A percentile compares a stretch with the other conserved stretches of the same genome.
Conservation (phyloP, 164 flowering plant species). For the Piper betle region DNA sequence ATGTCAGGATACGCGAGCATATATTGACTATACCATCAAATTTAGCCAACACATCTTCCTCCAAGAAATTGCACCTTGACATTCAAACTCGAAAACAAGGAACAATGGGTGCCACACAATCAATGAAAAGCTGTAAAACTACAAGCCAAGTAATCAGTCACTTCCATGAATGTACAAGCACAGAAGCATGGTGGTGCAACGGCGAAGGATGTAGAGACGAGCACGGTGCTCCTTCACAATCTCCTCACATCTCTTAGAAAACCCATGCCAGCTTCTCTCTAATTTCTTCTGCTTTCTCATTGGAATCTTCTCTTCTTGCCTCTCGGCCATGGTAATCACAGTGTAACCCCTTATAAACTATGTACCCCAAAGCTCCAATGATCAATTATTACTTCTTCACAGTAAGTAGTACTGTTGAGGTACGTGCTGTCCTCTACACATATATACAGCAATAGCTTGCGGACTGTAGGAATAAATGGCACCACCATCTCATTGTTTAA, state of each 20-base stretch:
- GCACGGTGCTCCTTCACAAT: slow-evolving; percentile 62
- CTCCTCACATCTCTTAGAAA: slow-evolving; percentile 39
- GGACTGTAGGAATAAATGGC: no score
- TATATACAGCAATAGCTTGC: no score
- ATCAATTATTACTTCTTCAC: not conserved
- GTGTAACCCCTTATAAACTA: not conserved
- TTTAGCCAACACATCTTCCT: no score
- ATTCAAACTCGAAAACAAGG: no score
- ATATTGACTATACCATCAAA: no score
- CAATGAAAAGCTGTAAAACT: no score
- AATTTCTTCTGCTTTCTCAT: not conserved
- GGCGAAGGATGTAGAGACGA: slow-evolving; percentile 52
- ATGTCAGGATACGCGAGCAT: no score
- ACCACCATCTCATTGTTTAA: no score
- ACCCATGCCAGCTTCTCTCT: slow-evolving; percentile 12
- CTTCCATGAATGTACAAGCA: slow-evolving; percentile 71
- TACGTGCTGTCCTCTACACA: no score
- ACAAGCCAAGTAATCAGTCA: not conserved
- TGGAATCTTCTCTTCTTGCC: not conserved
- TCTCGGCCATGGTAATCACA: not conserved
- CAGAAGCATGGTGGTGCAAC: slow-evolving; percentile 67
- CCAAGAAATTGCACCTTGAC: no score
- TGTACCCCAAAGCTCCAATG: not conserved
- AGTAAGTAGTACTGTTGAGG: not conserved
- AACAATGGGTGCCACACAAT: no score